Base-by-base conservation (phyloP, 1,284 basidiomycete genomes). In the Uromyces viciae-fabae region DNA sequence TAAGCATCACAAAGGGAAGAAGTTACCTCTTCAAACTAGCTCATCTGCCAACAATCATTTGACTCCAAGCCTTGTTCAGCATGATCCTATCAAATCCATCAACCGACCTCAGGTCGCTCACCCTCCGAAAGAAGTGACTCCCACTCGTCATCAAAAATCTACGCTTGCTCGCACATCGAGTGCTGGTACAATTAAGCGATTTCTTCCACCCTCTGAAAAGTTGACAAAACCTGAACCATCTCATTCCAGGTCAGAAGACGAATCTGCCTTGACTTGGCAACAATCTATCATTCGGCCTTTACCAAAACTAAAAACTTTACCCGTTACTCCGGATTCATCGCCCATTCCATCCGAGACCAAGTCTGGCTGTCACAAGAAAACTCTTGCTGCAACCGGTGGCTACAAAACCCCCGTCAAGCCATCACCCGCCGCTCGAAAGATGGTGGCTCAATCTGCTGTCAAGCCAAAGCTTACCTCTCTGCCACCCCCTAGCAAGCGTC, bases 191-290 rank as follows among this genome's bases (percentile, higher is more conserved):
- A 11, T 77, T n/a, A 54, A 42, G 31, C 25, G 46, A 36, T n/a
- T 36, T 19, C 19, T 22, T 31, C 43, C 42, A 11, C 5, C 74
- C 22, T 9, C 28, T 2, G 17, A 28, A n/a, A 40, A 22, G n/a
- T 33, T 40, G 4, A 8, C 28, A 11, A 64, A 64, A 25, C 3
- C 38, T 28, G 43, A 1, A 25, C 25, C 38, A 36, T 36, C 58
- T 49, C 25, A 7, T 43, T 60, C 75, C 56, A 43, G 58, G n/a
- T 77, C 75, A 15, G 75, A 68, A 31, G 66, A 79, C 22, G 66
- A 79, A 54, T 79, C 66, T 58, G 38, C 76, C 22, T 38, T 79
- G 46, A 79, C 76, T 33, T 79, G 76, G 76, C 76, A 79, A 71
- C 76, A 79, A 71, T 52, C 66, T 40, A 56, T 79, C 38, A 19